Evolutionary conservation across 345 rosid species (phyloP).

Genomic region (Salix viminalis): DNA sequence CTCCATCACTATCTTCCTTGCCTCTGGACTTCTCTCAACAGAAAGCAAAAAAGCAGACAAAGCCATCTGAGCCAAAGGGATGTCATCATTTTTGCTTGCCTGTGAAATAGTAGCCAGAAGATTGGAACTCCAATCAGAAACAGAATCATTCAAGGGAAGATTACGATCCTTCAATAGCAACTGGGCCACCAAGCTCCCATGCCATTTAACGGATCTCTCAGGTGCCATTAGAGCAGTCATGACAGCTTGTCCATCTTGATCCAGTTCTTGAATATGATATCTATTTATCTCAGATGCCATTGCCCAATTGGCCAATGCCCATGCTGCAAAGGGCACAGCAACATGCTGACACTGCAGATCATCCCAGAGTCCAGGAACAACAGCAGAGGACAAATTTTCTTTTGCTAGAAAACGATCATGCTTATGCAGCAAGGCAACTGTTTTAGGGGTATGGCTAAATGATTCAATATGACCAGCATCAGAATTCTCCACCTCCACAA

Average conservation of each 20-base stretch:
- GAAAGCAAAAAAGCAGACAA: slow-evolving; percentile 81
- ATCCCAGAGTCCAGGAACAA: slow-evolving; percentile 99
- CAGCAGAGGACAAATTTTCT: slow-evolving; percentile 62
- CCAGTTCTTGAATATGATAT: slow-evolving; percentile 80
- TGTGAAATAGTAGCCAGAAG: slow-evolving; percentile 78
- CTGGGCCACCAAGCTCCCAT: slow-evolving; percentile 88
- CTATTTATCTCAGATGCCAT: slow-evolving; percentile 85
- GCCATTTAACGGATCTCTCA: slow-evolving; percentile 99
- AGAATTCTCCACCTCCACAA: slow-evolving; percentile 43
- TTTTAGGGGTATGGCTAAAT: slow-evolving; percentile 34
- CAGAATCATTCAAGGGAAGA: slow-evolving; percentile 76
- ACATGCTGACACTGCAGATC: slow-evolving; percentile 96
- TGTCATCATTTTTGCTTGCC: slow-evolving; percentile 79
- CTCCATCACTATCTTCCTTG: slow-evolving; percentile 60
- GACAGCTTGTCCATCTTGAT: slow-evolving; percentile 79
- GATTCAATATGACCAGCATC: slow-evolving; percentile 29
- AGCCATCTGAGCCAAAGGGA: slow-evolving; percentile 72
- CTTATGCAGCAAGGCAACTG: slow-evolving; percentile 49
- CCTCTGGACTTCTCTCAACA: slow-evolving; percentile 70
- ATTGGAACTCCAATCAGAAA: slow-evolving; percentile 87
- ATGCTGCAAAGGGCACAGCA: slow-evolving; percentile 98
- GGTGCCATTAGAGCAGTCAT: slow-evolving; percentile 89
- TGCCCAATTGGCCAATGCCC: slow-evolving; percentile 99
- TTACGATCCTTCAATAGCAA: slow-evolving; percentile 76
- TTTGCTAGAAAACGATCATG: slow-evolving; percentile 46